These are phyloP conservation scores for Lonicera japonica DNA, from an alignment of 129 eudicot species.

Conservation along the genomic window DNA sequence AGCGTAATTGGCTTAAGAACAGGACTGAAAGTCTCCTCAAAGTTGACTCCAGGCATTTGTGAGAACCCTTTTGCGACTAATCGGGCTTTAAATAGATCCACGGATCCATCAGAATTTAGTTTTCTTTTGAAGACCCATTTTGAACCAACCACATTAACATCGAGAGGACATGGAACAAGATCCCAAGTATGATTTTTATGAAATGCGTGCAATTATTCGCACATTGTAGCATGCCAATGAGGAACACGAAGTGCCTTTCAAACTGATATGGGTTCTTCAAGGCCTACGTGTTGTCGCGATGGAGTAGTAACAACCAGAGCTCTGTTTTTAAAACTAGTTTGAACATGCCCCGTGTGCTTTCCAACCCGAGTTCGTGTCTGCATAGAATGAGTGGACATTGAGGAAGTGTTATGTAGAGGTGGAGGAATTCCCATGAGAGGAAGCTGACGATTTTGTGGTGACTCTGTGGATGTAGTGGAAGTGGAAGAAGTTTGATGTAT, in stretches of 20 bases:
- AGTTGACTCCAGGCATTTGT: background rate
- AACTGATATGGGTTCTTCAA: background rate
- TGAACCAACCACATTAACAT: background rate
- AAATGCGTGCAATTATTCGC: too few relatives aligned
- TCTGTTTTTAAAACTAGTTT: too few relatives aligned
- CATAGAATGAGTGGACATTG: too few relatives aligned
- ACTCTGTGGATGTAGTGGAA: too few relatives aligned
- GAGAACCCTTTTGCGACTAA: background rate
- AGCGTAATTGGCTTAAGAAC: background rate
- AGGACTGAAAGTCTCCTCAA: background rate
- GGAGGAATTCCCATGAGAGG: too few relatives aligned
- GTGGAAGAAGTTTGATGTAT: too few relatives aligned
- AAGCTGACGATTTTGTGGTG: too few relatives aligned
- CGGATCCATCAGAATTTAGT: background rate
- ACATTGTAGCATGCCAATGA: background rate
- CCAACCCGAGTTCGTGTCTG: too few relatives aligned
- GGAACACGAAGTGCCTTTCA: background rate
- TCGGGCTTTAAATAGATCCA: background rate
- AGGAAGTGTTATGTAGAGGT: too few relatives aligned
- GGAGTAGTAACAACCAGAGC: too few relatives aligned
- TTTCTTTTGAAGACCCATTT: background rate
- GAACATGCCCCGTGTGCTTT: too few relatives aligned
- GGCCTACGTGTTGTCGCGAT: too few relatives aligned
- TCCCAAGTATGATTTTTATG: background rate
- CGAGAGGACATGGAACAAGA: background rate